Percentiles rank a stretch among this genome's conserved stretches.
Evolutionary conservation across 176 grass and related monocot species (phyloP).

Genomic region (Triticum urartu): DNA sequence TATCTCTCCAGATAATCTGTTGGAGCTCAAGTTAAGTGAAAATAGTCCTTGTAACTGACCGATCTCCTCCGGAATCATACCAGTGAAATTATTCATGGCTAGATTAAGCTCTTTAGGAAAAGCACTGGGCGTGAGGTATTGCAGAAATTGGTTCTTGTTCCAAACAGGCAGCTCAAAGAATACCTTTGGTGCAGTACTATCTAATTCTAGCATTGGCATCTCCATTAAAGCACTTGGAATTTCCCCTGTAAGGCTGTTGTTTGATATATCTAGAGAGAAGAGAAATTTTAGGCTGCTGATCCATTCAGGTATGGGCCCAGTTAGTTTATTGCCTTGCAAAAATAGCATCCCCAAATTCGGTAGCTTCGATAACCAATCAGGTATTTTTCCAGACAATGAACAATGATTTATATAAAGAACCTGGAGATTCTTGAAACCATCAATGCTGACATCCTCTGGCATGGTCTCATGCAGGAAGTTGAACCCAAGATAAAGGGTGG

Average conservation of each 20-base stretch:
- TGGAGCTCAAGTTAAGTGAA: constrained; percentile 26
- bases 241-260: constrained; percentile 31
- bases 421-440: constrained; percentile 41
- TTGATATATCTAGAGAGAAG: constrained; percentile 39
- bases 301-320: constrained; percentile 37
- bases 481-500: neutral
- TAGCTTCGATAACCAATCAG: constrained; percentile 39
- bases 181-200: neutral
- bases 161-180: constrained; percentile 15
- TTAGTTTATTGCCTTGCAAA: constrained; percentile 26
- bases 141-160: neutral
- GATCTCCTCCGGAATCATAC: constrained; percentile 29
- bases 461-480: constrained; percentile 31
- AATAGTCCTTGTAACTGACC: constrained; percentile 23
- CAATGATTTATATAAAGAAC: constrained; percentile 21
- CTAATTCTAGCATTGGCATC: constrained; percentile 30
- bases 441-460: constrained; percentile 12
- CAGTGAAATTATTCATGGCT: constrained; percentile 23
- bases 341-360: constrained; percentile 12
- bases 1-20: constrained; percentile 36
- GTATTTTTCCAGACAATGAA: constrained; percentile 36
- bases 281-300: constrained; percentile 14
- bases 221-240: constrained; percentile 26
- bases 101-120: neutral
- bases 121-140: neutral